Evolutionary conservation across 2,329 filamentous ascomycete genomes (phyloP), one percentile per base, ranked within the genome.

Genomic region (Pseudopithomyces maydicus): DNA sequence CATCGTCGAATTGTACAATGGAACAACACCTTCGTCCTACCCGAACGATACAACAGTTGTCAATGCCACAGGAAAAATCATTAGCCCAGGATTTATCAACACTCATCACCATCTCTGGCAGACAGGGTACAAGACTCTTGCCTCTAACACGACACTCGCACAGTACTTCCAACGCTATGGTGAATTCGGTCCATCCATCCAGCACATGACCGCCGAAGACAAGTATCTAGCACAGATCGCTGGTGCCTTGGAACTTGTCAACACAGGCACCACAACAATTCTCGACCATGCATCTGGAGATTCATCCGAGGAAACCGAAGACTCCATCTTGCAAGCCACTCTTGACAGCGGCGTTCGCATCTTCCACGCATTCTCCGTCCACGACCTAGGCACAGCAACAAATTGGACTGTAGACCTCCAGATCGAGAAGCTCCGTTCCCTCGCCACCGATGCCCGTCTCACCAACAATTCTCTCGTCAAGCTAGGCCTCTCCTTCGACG

Each of bases 51-150:
- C 26, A 8, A 29, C 26, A 29, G 26, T 29, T 29, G 26, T 29
- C 26, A 29, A 41, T 77, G 1, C 67, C 17, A 74, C 75, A 0
- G 73, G 76, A 54, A 80, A 83, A 62, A 85, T 85, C 56, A 74
- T 85, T 50, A 79, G 78, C 0, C 81, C 83, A 0, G 84, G 84
- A 8, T 85, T 86, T 67, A 74, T 86, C 55, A 81, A 86, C 67
- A 85, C 83, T 0, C 84, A 86, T 60, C 79, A 80, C 1, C 68
- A 71, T 65, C 84, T 84, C 8, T 41, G n/a, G 38, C 82, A 86
- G 63, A 85, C 84, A 0, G 81, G 77, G 1, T 80, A 80, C 63
- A 84, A 82, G 63, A 85, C 83, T 0, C 62, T 86, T 1, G 80
- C 61, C 1, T 80, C 82, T 7, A 84, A 86, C 62, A 81, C 80